phyloP scores from a whole-genome alignment of 306 rosid species.

The Cyamopsis tetragonoloba region DNA sequence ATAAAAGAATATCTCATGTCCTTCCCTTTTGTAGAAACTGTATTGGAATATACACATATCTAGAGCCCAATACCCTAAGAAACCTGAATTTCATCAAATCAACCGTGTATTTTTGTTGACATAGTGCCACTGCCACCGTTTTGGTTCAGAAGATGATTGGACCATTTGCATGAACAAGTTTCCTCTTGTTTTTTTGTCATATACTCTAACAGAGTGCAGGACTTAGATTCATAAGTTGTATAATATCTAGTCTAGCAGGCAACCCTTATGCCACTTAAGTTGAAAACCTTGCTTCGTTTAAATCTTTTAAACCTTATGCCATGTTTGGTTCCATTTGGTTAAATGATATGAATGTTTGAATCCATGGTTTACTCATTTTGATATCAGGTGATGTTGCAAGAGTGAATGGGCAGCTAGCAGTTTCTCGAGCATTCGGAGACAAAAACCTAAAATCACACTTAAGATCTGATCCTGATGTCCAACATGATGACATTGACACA shows the following conservation, averaged over 20 bases:
- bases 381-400: constrained; percentile 79
- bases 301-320: constrained; percentile 1
- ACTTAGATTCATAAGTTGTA: background rate
- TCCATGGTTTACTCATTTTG: background rate
- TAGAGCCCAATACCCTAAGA: too few species aligned
- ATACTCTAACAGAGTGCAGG: background rate
- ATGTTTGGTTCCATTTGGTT: background rate
- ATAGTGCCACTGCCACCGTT: too few species aligned
- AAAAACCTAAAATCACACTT: constrained; percentile 75
- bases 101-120: too few species aligned
- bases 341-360: background rate
- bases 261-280: background rate
- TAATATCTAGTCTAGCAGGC: background rate
- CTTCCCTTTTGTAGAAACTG: background rate
- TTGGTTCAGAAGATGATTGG: background rate
- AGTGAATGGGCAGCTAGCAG: constrained; percentile 94
- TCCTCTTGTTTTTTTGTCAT: background rate
- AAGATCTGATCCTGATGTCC: constrained; percentile 74
- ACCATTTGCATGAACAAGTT: background rate
- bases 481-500: constrained; percentile 28
- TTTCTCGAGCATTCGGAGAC: constrained; percentile 89
- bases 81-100: too few species aligned
- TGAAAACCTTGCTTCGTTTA: background rate
- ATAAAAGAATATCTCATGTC: too few species aligned
- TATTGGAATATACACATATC: too few species aligned